Conservation (phyloP, 768 basidiomycete genomes). For the Serpula lacrymans region DNA sequence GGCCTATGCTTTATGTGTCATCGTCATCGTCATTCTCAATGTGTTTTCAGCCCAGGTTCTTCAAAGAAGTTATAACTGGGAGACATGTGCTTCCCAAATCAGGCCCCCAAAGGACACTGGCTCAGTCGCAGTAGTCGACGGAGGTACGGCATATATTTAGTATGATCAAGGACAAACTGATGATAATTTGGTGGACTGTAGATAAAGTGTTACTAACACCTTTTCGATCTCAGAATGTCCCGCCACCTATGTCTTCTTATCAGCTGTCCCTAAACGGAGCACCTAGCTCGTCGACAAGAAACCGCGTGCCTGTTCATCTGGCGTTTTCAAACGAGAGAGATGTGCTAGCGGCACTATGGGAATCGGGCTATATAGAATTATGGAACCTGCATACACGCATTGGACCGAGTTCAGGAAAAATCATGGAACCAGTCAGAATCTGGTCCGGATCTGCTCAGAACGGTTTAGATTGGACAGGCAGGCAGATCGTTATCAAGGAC, state of each 20-base stretch:
- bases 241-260: constrained; percentile 94
- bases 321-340: constrained; percentile 59
- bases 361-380: constrained; percentile 61
- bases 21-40: constrained; percentile 4
- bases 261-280: constrained; percentile 28
- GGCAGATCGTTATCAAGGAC: constrained; percentile 28
- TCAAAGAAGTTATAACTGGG: constrained; percentile 70
- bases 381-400: constrained; percentile 69
- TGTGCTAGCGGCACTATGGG: constrained; percentile 64
- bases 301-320: constrained; percentile 60
- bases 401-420: constrained; percentile 51
- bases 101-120: constrained; percentile 74
- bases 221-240: constrained; percentile 90
- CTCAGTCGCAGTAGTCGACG: constrained; percentile 85
- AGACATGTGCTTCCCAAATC: constrained; percentile 61
- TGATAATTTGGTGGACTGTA: constrained; percentile 29
- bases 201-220: constrained; percentile 82
- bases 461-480: constrained; percentile 16
- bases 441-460: constrained; percentile 28
- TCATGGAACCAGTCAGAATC: constrained; percentile 50
- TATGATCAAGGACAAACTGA: constrained; percentile 2
- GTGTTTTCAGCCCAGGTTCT: constrained; percentile 46
- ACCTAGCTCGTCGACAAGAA: constrained; percentile 5
- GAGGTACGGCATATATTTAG: constrained; percentile 49
- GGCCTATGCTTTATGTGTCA: constrained; percentile 17